Evolutionary conservation across 1,284 basidiomycete species (phyloP).

Genomic region (Boletus semigastroideus): DNA sequence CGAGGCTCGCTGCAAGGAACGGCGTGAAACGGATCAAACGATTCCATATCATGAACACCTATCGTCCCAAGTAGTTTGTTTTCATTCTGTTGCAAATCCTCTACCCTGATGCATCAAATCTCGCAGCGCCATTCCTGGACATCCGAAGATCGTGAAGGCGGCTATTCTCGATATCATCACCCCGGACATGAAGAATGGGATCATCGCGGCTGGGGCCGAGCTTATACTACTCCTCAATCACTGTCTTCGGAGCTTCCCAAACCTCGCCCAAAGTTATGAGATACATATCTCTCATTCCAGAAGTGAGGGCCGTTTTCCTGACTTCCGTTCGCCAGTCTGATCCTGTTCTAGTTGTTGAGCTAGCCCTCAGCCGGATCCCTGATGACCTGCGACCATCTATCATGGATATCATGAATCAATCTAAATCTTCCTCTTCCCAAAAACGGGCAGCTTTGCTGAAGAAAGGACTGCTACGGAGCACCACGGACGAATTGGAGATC

Average conservation of each 20-base stretch:
- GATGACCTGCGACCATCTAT: slow-evolving; percentile 50
- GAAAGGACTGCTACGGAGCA: slow-evolving; percentile 61
- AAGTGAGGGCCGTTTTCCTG: slow-evolving; percentile 43
- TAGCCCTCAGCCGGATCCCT: slow-evolving; percentile 61
- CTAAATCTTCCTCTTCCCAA: slow-evolving; percentile 63
- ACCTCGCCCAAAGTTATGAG: slow-evolving; percentile 60
- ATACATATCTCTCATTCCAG: slow-evolving; percentile 73
- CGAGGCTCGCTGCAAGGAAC: slow-evolving; percentile 77
- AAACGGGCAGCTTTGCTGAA: slow-evolving; percentile 66
- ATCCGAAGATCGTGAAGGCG: slow-evolving; percentile 68
- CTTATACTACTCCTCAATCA: slow-evolving; percentile 65
- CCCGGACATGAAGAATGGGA: slow-evolving; percentile 60
- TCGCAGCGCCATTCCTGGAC: slow-evolving; percentile 59
- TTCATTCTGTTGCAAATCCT: background rate
- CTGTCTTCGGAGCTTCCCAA: slow-evolving; percentile 70
- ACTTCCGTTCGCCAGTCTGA: background rate
- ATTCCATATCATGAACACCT: slow-evolving; percentile 80
- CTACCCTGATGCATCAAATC: slow-evolving; percentile 1
- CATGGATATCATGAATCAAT: slow-evolving; percentile 60
- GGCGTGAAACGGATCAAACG: slow-evolving; percentile 84
- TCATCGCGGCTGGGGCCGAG: slow-evolving; percentile 66
- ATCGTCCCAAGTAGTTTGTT: slow-evolving; percentile 55
- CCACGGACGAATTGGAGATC: slow-evolving; percentile 69
- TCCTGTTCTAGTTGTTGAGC: slow-evolving; percentile 54
- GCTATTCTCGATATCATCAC: slow-evolving; percentile 81